Conservation (phyloP, 306 rosid species). For the Herpetospermum pedunculosum region DNA sequence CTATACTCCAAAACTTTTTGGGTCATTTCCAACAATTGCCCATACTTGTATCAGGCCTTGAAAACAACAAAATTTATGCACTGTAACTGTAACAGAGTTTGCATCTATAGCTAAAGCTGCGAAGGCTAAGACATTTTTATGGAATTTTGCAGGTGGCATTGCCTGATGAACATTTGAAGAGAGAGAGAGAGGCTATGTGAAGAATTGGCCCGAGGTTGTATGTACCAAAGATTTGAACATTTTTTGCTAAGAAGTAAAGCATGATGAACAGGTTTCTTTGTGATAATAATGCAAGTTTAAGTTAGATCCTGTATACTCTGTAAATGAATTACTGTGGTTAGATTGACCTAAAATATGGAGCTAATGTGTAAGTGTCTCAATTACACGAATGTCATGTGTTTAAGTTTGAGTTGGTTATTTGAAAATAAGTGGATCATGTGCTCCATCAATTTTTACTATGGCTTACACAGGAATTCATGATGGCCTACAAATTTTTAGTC, state of each 20-base stretch:
- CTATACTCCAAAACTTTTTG: too few species aligned
- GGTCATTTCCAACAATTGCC: too few species aligned
- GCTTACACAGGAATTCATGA: background rate
- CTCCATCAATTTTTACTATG: background rate
- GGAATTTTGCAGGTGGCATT: conserved; percentile 31
- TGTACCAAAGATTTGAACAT: conserved; percentile 15
- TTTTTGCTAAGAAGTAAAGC: conserved; percentile 10
- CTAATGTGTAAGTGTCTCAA: background rate
- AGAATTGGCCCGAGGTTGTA: conserved; percentile 26
- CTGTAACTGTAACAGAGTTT: background rate
- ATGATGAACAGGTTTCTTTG: conserved; percentile 2
- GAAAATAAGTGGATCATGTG: background rate
- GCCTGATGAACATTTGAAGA: conserved; percentile 11
- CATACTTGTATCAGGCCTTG: too few species aligned
- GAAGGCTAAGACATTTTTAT: conserved; percentile 15
- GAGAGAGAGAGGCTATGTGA: conserved; percentile 26
- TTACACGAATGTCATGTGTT: background rate
- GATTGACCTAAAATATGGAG: background rate
- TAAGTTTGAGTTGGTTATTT: background rate
- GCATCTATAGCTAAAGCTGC: background rate
- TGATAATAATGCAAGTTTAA: background rate
- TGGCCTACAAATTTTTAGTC: too few species aligned
- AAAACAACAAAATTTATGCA: background rate
- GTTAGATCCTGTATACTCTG: background rate
- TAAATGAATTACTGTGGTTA: conserved; percentile 4